Conservation (phyloP, 805 yeast genomes). For the Wickerhamiella sergipiensis region DNA sequence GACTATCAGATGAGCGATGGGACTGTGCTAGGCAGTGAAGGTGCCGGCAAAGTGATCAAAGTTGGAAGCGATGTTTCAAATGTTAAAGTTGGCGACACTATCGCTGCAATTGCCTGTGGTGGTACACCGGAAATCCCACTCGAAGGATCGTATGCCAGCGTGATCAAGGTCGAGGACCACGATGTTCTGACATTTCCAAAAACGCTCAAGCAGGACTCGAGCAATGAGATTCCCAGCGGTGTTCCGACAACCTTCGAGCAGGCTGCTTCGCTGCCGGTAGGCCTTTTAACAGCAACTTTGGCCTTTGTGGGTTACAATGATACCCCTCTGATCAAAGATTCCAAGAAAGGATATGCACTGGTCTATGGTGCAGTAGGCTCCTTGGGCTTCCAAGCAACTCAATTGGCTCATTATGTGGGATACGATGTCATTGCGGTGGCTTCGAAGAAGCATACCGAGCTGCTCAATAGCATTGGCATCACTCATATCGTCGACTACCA, state of each 20-base stretch:
- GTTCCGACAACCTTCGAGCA: conserved; percentile 41
- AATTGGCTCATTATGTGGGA: conserved; percentile 40
- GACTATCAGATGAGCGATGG: conserved; percentile 33
- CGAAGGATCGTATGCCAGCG: conserved; percentile 49
- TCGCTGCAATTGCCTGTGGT: conserved; percentile 45
- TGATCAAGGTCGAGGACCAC: conserved; percentile 30
- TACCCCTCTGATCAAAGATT: conserved; percentile 21
- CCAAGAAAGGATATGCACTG: conserved; percentile 14
- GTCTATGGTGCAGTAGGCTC: conserved; percentile 43
- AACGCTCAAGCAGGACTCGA: conserved; percentile 10
- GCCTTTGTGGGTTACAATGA: conserved; percentile 23
- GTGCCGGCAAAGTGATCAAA: conserved; percentile 41
- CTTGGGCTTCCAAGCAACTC: conserved; percentile 45
- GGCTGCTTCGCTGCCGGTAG: conserved; percentile 47
- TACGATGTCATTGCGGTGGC: conserved; percentile 38
- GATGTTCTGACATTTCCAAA: conserved; percentile 21
- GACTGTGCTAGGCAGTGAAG: conserved; percentile 44
- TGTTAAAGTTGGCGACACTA: conserved; percentile 40
- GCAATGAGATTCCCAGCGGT: conserved; percentile 26
- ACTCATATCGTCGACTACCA: conserved; percentile 34
- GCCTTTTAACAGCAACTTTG: conserved; percentile 36
- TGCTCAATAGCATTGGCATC: conserved; percentile 36
- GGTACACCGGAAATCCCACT: conserved; percentile 28
- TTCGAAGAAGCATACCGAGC: conserved; percentile 35
- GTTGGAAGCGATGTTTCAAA: conserved; percentile 34